These are phyloP conservation scores for Penicillium olsonii DNA, from an alignment of 2,329 filamentous ascomycete species.

Conservation along the genomic window DNA sequence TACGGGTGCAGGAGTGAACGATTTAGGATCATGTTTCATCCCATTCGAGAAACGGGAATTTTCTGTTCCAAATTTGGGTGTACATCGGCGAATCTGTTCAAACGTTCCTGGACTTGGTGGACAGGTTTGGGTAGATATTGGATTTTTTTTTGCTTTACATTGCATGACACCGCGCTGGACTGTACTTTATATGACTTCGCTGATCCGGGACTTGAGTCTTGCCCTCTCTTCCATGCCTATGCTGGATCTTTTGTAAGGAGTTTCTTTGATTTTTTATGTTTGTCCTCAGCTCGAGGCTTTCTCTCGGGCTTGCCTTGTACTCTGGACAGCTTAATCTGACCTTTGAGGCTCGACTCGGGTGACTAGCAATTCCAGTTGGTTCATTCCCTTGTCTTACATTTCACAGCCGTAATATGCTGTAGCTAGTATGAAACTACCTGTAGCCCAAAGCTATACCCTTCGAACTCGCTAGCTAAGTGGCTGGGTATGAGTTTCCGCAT, in stretches of 20 bases:
- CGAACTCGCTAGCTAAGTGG: no score
- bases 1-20: slow-evolving; percentile 17
- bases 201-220: slow-evolving; percentile 12
- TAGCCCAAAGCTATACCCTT: no score
- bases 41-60: slow-evolving; percentile 12
- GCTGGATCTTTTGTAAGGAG: slow-evolving; percentile 6
- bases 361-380: no score
- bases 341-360: no score
- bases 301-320: slow-evolving; percentile 22
- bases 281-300: slow-evolving; percentile 15
- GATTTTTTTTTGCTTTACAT: slow-evolving; percentile 25
- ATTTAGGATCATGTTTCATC: slow-evolving; percentile 21
- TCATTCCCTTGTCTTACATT: no score
- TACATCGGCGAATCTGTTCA: slow-evolving; percentile 17
- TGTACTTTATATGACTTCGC: slow-evolving; percentile 30
- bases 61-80: slow-evolving; percentile 18
- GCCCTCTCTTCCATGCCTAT: slow-evolving; percentile 8
- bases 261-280: slow-evolving; percentile 8
- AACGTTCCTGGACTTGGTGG: slow-evolving; percentile 15
- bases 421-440: no score
- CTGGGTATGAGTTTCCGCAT: no score
- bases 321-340: background rate
- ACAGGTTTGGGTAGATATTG: slow-evolving; percentile 29
- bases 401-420: no score
- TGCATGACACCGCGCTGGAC: slow-evolving; percentile 29